A percentile compares a stretch with the other conserved stretches of the same genome.
Conservation (phyloP, 768 basidiomycete genomes). For the Lentinula edodes region DNA sequence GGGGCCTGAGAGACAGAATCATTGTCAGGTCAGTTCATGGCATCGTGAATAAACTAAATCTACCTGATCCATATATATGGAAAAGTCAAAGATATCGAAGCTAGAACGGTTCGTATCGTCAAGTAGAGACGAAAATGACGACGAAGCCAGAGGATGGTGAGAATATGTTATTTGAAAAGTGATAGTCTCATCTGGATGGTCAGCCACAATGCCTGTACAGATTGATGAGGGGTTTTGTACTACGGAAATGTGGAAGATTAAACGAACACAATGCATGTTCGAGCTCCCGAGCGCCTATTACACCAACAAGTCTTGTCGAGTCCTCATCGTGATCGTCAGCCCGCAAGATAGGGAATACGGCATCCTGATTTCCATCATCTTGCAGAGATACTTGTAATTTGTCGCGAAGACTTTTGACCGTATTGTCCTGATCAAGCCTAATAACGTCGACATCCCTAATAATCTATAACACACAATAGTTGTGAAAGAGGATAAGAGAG, state of each 20-base stretch:
- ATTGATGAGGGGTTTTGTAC: neutral
- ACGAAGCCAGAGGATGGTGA: conserved; percentile 35
- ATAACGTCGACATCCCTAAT: conserved; percentile 67
- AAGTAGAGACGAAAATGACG: conserved; percentile 58
- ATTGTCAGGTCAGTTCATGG: neutral
- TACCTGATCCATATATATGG: conserved; percentile 88
- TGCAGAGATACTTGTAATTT: conserved; percentile 53
- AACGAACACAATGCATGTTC: conserved; percentile 84
- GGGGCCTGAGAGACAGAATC: conserved; percentile 56
- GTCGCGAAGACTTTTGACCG: conserved; percentile 68
- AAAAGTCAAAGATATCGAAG: conserved; percentile 71
- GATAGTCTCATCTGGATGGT: conserved; percentile 61
- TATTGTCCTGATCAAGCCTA: conserved; percentile 66
- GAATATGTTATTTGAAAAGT: conserved; percentile 51
- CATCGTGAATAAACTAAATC: conserved; percentile 7
- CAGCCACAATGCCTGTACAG: conserved; percentile 67
- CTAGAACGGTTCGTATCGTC: conserved; percentile 28
- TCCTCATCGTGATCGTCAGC: conserved; percentile 34
- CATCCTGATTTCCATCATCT: conserved; percentile 59
- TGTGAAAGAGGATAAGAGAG: neutral
- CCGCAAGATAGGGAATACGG: conserved; percentile 83
- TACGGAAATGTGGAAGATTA: neutral
- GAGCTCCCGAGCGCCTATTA: conserved; percentile 88
- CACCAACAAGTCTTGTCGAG: conserved; percentile 72
- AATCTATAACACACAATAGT: conserved; percentile 37